Percentiles rank a stretch among this genome's conserved stretches.
These are phyloP conservation scores for Alternaria solani DNA, from an alignment of 2,329 filamentous ascomycete species.

Conservation along the genomic window DNA sequence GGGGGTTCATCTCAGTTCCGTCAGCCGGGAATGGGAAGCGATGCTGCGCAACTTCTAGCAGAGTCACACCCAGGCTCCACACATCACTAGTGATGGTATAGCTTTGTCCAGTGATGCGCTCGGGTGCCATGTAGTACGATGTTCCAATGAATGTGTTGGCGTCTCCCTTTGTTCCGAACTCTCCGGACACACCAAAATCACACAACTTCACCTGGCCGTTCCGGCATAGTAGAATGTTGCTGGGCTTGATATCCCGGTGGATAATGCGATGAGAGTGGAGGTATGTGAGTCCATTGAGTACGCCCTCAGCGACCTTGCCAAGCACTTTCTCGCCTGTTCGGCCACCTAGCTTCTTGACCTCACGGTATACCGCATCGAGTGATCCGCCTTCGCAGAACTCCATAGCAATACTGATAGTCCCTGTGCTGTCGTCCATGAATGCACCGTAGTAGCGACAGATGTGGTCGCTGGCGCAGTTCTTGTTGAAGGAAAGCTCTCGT, in stretches of 20 bases:
- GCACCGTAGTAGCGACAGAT: constrained; percentile 98
- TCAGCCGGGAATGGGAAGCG: constrained; percentile 98
- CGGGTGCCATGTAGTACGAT: constrained; percentile 98
- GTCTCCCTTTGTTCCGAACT: constrained; percentile 98
- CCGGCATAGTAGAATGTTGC: constrained; percentile 92
- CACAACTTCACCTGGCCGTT: constrained; percentile 92
- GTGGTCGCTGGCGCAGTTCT: constrained; percentile 92
- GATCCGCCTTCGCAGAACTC: constrained; percentile 98
- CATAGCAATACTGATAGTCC: constrained; percentile 98
- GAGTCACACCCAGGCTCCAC: constrained; percentile 94
- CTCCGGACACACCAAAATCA: constrained; percentile 96
- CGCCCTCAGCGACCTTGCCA: constrained; percentile 94
- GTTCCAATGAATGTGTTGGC: constrained; percentile 99
- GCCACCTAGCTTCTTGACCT: constrained; percentile 94
- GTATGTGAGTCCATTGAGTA: constrained; percentile 92
- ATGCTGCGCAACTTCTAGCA: constrained; percentile 99
- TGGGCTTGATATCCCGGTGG: constrained; percentile 98
- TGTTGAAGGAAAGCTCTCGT: constrained; percentile 96
- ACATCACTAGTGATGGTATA: constrained; percentile 99
- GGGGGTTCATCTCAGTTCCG: constrained; percentile 92
- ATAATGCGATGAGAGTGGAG: constrained; percentile 96
- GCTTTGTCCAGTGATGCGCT: constrained; percentile 95
- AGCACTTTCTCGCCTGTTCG: constrained; percentile 96
- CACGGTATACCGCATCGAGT: constrained; percentile 94
- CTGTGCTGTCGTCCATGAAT: constrained; percentile 93